Evolutionary conservation across 495 filamentous ascomycete species (phyloP).

Genomic region (Rusavskia elegans): DNA sequence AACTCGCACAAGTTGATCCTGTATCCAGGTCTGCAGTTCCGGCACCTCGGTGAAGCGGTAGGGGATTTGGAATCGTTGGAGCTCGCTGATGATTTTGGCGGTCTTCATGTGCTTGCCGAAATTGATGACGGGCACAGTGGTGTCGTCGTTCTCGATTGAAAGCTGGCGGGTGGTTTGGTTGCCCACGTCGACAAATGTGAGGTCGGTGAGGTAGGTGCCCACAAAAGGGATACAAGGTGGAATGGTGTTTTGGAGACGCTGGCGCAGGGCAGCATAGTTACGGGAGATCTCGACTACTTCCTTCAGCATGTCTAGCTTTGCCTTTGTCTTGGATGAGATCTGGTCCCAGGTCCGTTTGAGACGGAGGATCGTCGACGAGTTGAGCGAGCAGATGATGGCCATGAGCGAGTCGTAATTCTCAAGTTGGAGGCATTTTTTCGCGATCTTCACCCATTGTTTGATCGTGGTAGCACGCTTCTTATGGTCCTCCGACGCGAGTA

Average conservation of each 20-base stretch:
- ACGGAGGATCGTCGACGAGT: conserved; percentile 81
- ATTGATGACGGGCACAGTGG: conserved; percentile 72
- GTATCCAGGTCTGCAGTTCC: conserved; percentile 90
- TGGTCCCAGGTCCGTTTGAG: conserved; percentile 87
- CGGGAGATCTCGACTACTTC: conserved; percentile 72
- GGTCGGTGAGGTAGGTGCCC: conserved; percentile 88
- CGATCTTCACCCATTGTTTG: conserved; percentile 98
- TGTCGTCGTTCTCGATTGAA: conserved; percentile 26
- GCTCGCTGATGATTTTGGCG: conserved; percentile 84
- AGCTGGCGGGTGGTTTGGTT: conserved; percentile 51
- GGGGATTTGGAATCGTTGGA: conserved; percentile 94
- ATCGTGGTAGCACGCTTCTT: conserved; percentile 84
- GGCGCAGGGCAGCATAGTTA: conserved; percentile 83
- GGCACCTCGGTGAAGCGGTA: conserved; percentile 73
- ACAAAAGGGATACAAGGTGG: conserved; percentile 92
- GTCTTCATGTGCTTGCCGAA: conserved; percentile 96
- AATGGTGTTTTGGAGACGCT: conserved; percentile 71
- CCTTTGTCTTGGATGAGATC: conserved; percentile 73
- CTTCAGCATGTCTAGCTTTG: conserved; percentile 59
- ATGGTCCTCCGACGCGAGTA: conserved; percentile 68
- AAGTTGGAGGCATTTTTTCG: conserved; percentile 68
- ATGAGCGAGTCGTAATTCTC: conserved; percentile 95
- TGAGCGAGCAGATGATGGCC: conserved; percentile 89
- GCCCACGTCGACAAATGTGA: conserved; percentile 70
- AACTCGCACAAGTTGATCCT: conserved; percentile 66